Conservation (phyloP, 2,329 filamentous ascomycete species). For the Niveomyces coronatus region DNA sequence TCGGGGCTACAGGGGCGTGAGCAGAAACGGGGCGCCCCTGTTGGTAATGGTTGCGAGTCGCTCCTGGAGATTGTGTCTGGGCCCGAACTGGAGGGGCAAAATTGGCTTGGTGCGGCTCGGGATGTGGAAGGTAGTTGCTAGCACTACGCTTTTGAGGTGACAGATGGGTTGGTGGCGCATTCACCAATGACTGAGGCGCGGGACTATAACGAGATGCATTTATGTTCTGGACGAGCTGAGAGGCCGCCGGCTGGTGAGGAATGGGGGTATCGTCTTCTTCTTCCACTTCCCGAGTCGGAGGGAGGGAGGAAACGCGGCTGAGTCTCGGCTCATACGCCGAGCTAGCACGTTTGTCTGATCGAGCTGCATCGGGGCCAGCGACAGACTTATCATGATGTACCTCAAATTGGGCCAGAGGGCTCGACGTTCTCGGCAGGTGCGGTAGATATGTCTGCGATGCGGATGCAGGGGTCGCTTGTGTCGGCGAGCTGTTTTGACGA, state of each 20-base stretch:
- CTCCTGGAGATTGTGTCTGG: constrained; percentile 52
- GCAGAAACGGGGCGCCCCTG: constrained; percentile 43
- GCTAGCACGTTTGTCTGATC: constrained; percentile 37
- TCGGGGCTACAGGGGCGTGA: constrained; percentile 33
- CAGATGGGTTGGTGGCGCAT: constrained; percentile 20
- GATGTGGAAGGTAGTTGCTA: constrained; percentile 41
- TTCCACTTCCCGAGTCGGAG: constrained; percentile 52
- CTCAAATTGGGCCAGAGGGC: constrained; percentile 55
- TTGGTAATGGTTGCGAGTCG: constrained; percentile 29
- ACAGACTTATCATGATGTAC: constrained; percentile 32
- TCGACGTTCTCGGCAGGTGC: constrained; percentile 55
- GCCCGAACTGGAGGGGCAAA: constrained; percentile 47
- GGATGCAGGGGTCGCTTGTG: constrained; percentile 22
- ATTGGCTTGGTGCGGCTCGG: constrained; percentile 22
- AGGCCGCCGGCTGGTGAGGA: constrained; percentile 16
- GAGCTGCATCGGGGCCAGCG: constrained; percentile 24
- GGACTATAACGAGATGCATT: constrained; percentile 30
- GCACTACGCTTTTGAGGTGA: constrained; percentile 47
- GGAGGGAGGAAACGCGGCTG: constrained; percentile 46
- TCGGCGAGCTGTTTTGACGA: constrained; percentile 33
- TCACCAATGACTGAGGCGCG: constrained; percentile 17
- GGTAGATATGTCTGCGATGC: constrained; percentile 38
- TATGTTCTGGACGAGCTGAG: constrained; percentile 13
- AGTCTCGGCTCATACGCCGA: constrained; percentile 46
- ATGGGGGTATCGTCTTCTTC: constrained; percentile 40